These are phyloP conservation scores for Pseudogymnoascus sp. DNA, from an alignment of 2,329 filamentous ascomycete species.

Conservation along the genomic window DNA sequence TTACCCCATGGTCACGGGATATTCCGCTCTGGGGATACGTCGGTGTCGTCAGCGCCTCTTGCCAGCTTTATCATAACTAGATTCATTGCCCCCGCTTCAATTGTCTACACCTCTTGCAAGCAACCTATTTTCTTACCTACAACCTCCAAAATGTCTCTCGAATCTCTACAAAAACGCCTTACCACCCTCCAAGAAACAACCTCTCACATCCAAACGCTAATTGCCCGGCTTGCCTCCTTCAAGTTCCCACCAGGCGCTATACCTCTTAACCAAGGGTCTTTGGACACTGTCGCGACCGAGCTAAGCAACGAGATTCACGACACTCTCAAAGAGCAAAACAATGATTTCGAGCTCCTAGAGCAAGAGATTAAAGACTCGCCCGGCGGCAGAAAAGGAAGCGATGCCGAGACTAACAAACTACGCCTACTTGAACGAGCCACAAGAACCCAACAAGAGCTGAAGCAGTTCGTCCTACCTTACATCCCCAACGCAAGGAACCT, in stretches of 20 bases:
- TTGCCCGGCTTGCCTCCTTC: slow-evolving; percentile 49
- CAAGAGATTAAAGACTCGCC: slow-evolving; percentile 70
- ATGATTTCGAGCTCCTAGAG: slow-evolving; percentile 70
- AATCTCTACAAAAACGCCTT: slow-evolving; percentile 54
- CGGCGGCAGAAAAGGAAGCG: slow-evolving; percentile 40
- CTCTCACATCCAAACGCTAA: slow-evolving; percentile 48
- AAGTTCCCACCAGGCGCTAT: slow-evolving; percentile 51
- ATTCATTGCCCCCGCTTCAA: background rate
- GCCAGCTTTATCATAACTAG: slow-evolving; percentile 3
- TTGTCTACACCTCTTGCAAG: background rate
- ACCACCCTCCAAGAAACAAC: slow-evolving; percentile 53
- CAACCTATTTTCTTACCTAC: background rate
- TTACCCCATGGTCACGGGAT: slow-evolving; percentile 8
- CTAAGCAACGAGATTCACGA: slow-evolving; percentile 74
- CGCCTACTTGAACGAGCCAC: slow-evolving; percentile 58
- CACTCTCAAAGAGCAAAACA: slow-evolving; percentile 66
- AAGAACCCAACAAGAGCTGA: slow-evolving; percentile 62
- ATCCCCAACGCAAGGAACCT: background rate
- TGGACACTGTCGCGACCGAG: slow-evolving; percentile 40
- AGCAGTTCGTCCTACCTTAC: slow-evolving; percentile 42
- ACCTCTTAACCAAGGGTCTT: slow-evolving; percentile 34
- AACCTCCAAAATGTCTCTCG: slow-evolving; percentile 45
- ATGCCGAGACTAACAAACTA: slow-evolving; percentile 53
- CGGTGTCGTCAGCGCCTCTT: background rate
- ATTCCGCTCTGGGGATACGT: background rate